These are phyloP conservation scores for Suhomyces terraborum DNA, from an alignment of 1,139 yeast species.

Conservation along the genomic window DNA sequence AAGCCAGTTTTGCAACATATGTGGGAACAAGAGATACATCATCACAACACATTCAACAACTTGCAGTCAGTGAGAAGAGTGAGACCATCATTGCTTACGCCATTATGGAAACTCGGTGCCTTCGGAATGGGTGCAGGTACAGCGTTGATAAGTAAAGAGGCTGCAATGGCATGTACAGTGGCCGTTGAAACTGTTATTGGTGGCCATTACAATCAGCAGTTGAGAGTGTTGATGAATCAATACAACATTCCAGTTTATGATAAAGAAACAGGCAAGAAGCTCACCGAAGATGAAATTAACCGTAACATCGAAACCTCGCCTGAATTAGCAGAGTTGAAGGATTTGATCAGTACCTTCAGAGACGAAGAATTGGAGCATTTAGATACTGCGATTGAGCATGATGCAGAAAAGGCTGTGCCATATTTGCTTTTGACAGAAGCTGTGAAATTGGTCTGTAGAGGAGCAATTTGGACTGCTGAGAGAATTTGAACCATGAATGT, in stretches of 20 bases:
- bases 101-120: slow-evolving; percentile 93
- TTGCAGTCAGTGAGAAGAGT: slow-evolving; percentile 78
- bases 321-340: slow-evolving; percentile 61
- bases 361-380: slow-evolving; percentile 96
- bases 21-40: slow-evolving; percentile 98
- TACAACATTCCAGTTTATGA: slow-evolving; percentile 50
- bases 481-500: slow-evolving; percentile 44
- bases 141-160: slow-evolving; percentile 85
- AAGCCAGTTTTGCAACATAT: slow-evolving; percentile 80
- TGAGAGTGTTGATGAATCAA: slow-evolving; percentile 70
- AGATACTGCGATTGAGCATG: slow-evolving; percentile 89
- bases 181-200: slow-evolving; percentile 99
- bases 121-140: slow-evolving; percentile 84
- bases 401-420: slow-evolving; percentile 92
- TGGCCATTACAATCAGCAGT: slow-evolving; percentile 88
- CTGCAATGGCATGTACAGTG: slow-evolving; percentile 99
- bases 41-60: slow-evolving; percentile 79
- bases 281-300: slow-evolving; percentile 27
- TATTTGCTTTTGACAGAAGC: slow-evolving; percentile 85
- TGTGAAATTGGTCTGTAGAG: slow-evolving; percentile 77
- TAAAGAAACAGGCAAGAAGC: slow-evolving; percentile 39
- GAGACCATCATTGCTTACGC: slow-evolving; percentile 87
- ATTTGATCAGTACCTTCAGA: slow-evolving; percentile 72
- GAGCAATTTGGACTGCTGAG: slow-evolving; percentile 93
- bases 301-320: slow-evolving; percentile 40